These are phyloP conservation scores for Suillus hirtellus DNA, from an alignment of 768 basidiomycete genomes.

Conservation along the genomic window DNA sequence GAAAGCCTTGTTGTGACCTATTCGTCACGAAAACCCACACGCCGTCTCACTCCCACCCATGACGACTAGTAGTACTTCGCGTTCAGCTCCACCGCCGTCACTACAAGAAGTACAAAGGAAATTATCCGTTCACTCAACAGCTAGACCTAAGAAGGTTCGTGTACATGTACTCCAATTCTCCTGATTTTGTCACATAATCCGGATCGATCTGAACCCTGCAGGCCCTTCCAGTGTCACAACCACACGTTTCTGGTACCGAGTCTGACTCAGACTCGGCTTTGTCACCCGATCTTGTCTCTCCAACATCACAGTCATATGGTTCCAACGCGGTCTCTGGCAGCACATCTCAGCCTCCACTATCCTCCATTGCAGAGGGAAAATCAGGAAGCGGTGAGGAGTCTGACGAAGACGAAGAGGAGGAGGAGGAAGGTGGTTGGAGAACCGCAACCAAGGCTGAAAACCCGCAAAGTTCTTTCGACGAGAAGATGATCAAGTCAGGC, in stretches of 20 bases:
- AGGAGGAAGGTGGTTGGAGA: slow-evolving; percentile 67
- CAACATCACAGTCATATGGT: slow-evolving; percentile 37
- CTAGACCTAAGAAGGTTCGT: slow-evolving; percentile 51
- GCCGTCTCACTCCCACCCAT: slow-evolving; percentile 18
- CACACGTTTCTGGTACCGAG: slow-evolving; percentile 69
- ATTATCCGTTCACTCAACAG: slow-evolving; percentile 71
- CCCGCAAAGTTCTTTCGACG: slow-evolving; percentile 54
- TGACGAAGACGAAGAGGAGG: slow-evolving; percentile 72
- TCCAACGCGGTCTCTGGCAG: slow-evolving; percentile 33
- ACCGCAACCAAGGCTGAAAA: slow-evolving; percentile 45
- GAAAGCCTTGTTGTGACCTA: slow-evolving; percentile 8
- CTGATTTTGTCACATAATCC: slow-evolving; percentile 8
- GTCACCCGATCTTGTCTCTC: slow-evolving; percentile 50
- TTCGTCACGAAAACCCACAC: slow-evolving; percentile 16
- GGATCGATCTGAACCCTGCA: slow-evolving; percentile 22
- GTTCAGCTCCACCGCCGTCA: slow-evolving; percentile 61
- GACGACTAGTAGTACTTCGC: slow-evolving; percentile 20
- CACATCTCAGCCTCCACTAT: slow-evolving; percentile 53
- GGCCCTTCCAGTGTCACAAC: slow-evolving; percentile 32
- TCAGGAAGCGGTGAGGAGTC: slow-evolving; percentile 74
- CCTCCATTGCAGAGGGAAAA: slow-evolving; percentile 76
- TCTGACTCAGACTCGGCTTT: slow-evolving; percentile 82
- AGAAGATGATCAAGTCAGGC: slow-evolving; percentile 83
- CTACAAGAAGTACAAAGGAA: slow-evolving; percentile 87
- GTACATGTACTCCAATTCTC: slow-evolving; percentile 1